A percentile compares a stretch with the other conserved stretches of the same genome.
These are phyloP conservation scores for Fagus sylvatica DNA, from an alignment of 306 rosid genomes.

Conservation along the genomic window DNA sequence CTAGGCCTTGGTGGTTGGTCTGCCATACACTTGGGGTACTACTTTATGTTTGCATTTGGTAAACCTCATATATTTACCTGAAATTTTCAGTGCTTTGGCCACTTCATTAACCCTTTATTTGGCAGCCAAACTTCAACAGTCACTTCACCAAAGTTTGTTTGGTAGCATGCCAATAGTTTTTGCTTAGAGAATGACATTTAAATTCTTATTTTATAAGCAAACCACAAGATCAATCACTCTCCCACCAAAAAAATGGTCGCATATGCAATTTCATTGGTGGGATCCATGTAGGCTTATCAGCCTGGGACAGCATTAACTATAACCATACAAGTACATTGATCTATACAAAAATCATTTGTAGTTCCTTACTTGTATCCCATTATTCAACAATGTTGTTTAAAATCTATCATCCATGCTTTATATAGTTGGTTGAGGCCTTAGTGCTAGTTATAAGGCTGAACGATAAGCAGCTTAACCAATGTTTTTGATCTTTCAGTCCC, in stretches of 20 bases:
- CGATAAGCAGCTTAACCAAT: background rate
- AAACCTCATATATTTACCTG: conserved; percentile 13
- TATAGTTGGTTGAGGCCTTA: conserved; percentile 8
- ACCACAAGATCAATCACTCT: conserved; percentile 43
- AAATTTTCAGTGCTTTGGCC: background rate
- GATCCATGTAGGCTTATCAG: conserved; percentile 12
- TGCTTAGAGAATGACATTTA: conserved; percentile 15
- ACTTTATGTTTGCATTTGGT: conserved; percentile 33
- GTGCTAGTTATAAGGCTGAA: conserved; percentile 1
- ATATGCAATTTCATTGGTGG: conserved; percentile 16
- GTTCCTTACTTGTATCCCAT: conserved; percentile 17
- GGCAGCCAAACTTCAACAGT: conserved; percentile 70
- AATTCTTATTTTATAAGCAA: conserved; percentile 24
- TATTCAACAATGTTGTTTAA: conserved; percentile 1
- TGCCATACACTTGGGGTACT: conserved; percentile 14
- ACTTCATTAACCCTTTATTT: conserved; percentile 18
- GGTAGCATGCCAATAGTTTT: conserved; percentile 20
- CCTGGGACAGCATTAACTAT: conserved; percentile 4
- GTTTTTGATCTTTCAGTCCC: conserved; percentile 7
- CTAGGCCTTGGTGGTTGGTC: conserved; percentile 45
- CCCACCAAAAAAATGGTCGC: conserved; percentile 35
- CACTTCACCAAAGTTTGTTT: conserved; percentile 31
- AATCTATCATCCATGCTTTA: background rate
- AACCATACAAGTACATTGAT: conserved; percentile 15
- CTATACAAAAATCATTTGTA: conserved; percentile 5